A percentile compares a stretch with the other conserved stretches of the same genome.
Evolutionary conservation across 2,329 filamentous ascomycete genomes (phyloP).

Genomic region (Pseudofabraea citricarpa): DNA sequence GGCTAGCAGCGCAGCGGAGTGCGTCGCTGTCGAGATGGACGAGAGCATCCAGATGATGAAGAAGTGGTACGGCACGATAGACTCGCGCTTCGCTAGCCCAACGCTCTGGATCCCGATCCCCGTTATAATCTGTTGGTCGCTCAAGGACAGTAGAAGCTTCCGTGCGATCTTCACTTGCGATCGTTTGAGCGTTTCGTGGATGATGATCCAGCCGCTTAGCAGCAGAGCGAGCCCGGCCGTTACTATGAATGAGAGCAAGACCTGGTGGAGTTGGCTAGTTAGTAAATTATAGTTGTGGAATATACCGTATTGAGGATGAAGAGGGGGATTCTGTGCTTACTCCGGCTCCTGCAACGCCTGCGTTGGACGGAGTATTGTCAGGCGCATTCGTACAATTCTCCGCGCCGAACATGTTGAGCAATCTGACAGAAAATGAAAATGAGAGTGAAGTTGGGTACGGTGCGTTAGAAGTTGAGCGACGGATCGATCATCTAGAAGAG

Average conservation of each 20-base stretch:
- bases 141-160: constrained; percentile 60
- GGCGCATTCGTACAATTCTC: constrained; percentile 40
- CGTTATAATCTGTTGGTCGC: constrained; percentile 64
- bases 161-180: constrained; percentile 48
- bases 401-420: not conserved
- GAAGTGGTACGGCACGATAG: constrained; percentile 63
- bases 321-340: constrained; percentile 40
- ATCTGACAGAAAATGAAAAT: not conserved
- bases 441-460: too few species aligned
- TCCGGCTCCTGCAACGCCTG: constrained; percentile 52
- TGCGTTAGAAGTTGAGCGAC: too few species aligned
- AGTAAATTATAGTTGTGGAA: too few species aligned
- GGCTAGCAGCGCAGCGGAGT: constrained; percentile 60
- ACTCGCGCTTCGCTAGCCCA: constrained; percentile 53
- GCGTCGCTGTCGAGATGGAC: constrained; percentile 58
- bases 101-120: constrained; percentile 65
- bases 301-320: too few species aligned
- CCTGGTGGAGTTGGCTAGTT: too few species aligned
- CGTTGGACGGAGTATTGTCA: constrained; percentile 41
- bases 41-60: constrained; percentile 68
- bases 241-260: constrained; percentile 62
- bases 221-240: constrained; percentile 53
- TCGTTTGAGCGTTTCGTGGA: constrained; percentile 44
- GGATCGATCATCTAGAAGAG: too few species aligned
- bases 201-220: constrained; percentile 50